These are phyloP conservation scores for Puccinellia tenuiflora DNA, from an alignment of 176 grass and related monocot species.

Conservation along the genomic window DNA sequence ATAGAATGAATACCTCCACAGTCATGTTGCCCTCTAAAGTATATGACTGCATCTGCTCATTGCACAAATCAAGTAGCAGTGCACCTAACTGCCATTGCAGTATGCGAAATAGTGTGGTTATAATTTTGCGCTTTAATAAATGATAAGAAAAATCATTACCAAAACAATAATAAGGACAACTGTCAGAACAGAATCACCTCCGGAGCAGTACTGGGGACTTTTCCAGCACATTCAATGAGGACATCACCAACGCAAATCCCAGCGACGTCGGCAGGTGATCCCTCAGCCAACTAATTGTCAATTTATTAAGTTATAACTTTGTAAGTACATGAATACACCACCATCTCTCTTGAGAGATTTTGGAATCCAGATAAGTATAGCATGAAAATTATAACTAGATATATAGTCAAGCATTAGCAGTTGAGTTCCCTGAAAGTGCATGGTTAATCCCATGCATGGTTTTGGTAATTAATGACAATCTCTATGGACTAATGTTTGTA, in stretches of 20 bases:
- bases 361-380: background rate
- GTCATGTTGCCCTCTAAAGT: background rate
- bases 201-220: background rate
- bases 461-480: too few relatives aligned
- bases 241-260: background rate
- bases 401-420: background rate
- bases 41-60: background rate
- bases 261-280: slow-evolving; percentile 4
- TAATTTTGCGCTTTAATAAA: background rate
- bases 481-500: too few relatives aligned
- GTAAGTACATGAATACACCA: background rate
- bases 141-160: background rate
- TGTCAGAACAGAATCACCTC: background rate
- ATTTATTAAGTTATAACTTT: background rate
- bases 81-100: background rate
- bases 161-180: background rate
- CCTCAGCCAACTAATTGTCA: background rate
- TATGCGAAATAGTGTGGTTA: background rate
- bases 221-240: background rate
- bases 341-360: background rate
- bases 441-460: too few relatives aligned
- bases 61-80: slow-evolving; percentile 1
- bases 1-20: background rate
- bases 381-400: background rate
- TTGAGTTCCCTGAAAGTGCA: too few relatives aligned